Conservation (phyloP, 208 protist genomes). For the Vickermania ingenoplastis region DNA sequence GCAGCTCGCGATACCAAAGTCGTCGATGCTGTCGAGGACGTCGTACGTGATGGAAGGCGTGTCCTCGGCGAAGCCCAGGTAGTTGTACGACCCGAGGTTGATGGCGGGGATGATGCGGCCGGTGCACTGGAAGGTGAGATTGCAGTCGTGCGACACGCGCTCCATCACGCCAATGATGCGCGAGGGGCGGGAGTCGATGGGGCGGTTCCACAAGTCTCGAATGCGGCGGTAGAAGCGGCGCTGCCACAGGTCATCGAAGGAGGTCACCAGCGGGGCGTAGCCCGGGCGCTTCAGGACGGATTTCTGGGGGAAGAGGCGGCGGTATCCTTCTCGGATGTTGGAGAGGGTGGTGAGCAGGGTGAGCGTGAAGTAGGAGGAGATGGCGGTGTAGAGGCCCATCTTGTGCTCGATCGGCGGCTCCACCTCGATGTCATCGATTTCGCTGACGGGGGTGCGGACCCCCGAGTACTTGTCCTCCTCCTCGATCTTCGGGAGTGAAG, state of each 20-base stretch:
- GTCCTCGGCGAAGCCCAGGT: conserved; percentile 96
- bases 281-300: conserved; percentile 30
- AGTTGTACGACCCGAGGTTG: conserved; percentile 98
- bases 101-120: conserved; percentile 73
- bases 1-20: conserved; percentile 67
- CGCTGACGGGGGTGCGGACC: not conserved
- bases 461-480: conserved; percentile 2
- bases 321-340: conserved; percentile 41
- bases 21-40: conserved; percentile 71
- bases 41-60: conserved; percentile 68
- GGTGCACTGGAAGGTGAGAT: conserved; percentile 78
- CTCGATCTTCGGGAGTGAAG: conserved; percentile 7
- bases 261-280: conserved; percentile 93
- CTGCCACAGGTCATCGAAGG: conserved; percentile 94
- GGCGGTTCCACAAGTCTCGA: conserved; percentile 83
- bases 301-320: conserved; percentile 30
- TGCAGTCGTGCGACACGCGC: conserved; percentile 79
- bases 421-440: conserved; percentile 12
- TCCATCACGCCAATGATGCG: conserved; percentile 91
- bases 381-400: conserved; percentile 21
- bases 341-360: conserved; percentile 38
- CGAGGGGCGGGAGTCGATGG: conserved; percentile 89
- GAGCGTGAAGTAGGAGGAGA: conserved; percentile 58
- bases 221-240: conserved; percentile 89
- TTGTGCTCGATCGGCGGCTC: conserved; percentile 10